Conservation (phyloP, 345 rosid species). For the Diplotaxis tenuifolia region DNA sequence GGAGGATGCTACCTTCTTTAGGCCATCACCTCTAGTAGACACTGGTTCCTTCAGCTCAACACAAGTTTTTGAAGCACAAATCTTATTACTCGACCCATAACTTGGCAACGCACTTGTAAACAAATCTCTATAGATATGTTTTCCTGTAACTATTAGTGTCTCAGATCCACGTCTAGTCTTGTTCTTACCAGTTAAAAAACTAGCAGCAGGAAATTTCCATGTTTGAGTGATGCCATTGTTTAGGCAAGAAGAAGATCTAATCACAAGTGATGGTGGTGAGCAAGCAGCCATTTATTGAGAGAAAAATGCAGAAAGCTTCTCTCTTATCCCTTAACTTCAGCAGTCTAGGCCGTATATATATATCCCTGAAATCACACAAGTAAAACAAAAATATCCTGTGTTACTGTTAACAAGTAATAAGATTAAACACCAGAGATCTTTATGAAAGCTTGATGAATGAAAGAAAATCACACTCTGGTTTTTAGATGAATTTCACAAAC, state of each 20-base stretch:
- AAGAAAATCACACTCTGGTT: no score
- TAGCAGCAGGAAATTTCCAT: slow-evolving; percentile 38
- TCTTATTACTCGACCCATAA: no score
- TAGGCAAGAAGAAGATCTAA: slow-evolving; percentile 36
- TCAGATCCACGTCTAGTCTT: slow-evolving; percentile 25
- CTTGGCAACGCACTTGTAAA: slow-evolving; percentile 28
- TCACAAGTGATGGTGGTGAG: slow-evolving; percentile 42
- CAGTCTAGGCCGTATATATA: slow-evolving; percentile 3
- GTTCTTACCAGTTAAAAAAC: slow-evolving; percentile 25
- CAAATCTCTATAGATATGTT: slow-evolving; percentile 28
- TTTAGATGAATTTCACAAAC: no score
- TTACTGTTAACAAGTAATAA: slow-evolving; percentile 7
- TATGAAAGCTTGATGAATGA: no score
- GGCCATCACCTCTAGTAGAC: slow-evolving; percentile 34
- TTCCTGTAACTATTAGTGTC: slow-evolving; percentile 31
- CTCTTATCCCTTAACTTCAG: slow-evolving; percentile 10
- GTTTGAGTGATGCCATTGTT: slow-evolving; percentile 36
- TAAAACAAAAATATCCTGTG: neutral
- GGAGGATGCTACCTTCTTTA: slow-evolving; percentile 41
- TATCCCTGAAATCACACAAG: slow-evolving; percentile 23
- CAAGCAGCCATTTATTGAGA: slow-evolving; percentile 49
- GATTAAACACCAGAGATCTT: no score
- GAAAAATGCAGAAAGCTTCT: neutral
- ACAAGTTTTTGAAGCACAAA: slow-evolving; percentile 52
- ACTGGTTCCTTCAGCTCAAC: slow-evolving; percentile 42